Evolutionary conservation across 2,329 filamentous ascomycete species (phyloP), one percentile per base, ranked within the genome.

Genomic region (Biscogniauxia marginata): DNA sequence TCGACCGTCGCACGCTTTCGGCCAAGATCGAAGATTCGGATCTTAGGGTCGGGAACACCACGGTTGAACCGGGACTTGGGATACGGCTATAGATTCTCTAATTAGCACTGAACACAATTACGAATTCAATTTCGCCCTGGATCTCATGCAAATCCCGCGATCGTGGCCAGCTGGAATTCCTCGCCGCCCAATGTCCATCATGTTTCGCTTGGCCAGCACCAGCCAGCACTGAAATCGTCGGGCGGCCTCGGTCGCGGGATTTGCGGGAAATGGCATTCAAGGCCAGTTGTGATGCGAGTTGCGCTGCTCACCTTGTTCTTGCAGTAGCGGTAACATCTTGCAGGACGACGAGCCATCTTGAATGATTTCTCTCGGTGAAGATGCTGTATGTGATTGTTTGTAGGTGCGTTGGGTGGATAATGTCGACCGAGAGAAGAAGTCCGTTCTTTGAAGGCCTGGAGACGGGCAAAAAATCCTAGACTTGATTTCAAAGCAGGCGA

Each of bases 41-140:
- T 87, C 84, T 88, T 88, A 70, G 85, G 83, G 79, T 88, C 84
- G 75, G 85, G 84, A 70, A 97, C 93, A 98, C 95, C 95, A 86
- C 95, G 93, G 90, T 99, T 99, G 90, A 98, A 99, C 75, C 95
- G 91, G 73, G 93, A 97, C 90, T 99, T 99, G 73, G 95, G 95
- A 83, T 97, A 98, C 80, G 93, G 91, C 89, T 95, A 67, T 62
- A 39, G 61, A 63, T 77, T 78, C 85, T 80, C 79, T 85, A 85
- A 83, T 91, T 89, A 77, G 71, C 68, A 59, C 59, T 46, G 23
- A 39, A 18, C 9, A 4, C 39, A 30, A 21, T 21, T n/a, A 22
- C 7, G 34, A 18, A 43, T 16, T 24, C 8, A 20, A 24, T 50
- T 22, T 20, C 30, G 30, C 9, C 2, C n/a, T 39, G 5, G 13